Conservation (phyloP, 768 basidiomycete species). For the Boletales sp. region DNA sequence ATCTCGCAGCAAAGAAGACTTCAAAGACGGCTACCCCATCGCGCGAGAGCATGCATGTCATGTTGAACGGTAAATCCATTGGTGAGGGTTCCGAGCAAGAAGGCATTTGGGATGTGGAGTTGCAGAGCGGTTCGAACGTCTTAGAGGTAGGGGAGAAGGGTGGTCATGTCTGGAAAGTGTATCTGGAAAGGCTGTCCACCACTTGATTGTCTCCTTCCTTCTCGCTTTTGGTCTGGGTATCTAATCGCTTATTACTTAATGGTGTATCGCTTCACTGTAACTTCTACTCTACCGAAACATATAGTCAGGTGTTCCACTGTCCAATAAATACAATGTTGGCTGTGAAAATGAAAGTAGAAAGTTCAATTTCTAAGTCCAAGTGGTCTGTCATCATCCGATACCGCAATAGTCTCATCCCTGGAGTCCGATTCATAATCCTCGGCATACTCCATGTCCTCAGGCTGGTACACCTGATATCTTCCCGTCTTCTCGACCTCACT, state of each 20-base stretch:
- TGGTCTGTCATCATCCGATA: slow-evolving; percentile 21
- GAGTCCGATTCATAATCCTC: slow-evolving; percentile 31
- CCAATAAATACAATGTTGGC: slow-evolving; percentile 5
- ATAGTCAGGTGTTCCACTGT: slow-evolving; percentile 17
- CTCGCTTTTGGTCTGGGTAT: slow-evolving; percentile 12
- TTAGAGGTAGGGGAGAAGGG: slow-evolving; percentile 74
- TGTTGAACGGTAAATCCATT: slow-evolving; percentile 55
- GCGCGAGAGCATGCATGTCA: slow-evolving; percentile 54
- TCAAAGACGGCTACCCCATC: slow-evolving; percentile 38
- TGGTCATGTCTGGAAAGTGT: slow-evolving; percentile 68
- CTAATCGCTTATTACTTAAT: slow-evolving; percentile 32
- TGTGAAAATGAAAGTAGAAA: not conserved
- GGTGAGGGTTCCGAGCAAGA: slow-evolving; percentile 42
- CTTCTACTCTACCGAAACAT: slow-evolving; percentile 23
- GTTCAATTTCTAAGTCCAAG: slow-evolving; percentile 18
- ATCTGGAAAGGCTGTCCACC: slow-evolving; percentile 45
- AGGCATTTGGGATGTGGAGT: slow-evolving; percentile 60
- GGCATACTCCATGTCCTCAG: slow-evolving; percentile 49
- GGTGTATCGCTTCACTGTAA: slow-evolving; percentile 25
- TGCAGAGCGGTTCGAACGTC: slow-evolving; percentile 56
- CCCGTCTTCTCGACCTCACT: slow-evolving; percentile 52
- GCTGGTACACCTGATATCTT: slow-evolving; percentile 67
- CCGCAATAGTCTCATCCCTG: not conserved
- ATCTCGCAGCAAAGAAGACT: slow-evolving; percentile 39
- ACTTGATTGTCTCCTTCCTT: slow-evolving; percentile 16